A percentile compares a stretch with the other conserved stretches of the same genome.
Conservation (phyloP, 257 asterid genomes). For the Nyctanthes arbortristis region DNA sequence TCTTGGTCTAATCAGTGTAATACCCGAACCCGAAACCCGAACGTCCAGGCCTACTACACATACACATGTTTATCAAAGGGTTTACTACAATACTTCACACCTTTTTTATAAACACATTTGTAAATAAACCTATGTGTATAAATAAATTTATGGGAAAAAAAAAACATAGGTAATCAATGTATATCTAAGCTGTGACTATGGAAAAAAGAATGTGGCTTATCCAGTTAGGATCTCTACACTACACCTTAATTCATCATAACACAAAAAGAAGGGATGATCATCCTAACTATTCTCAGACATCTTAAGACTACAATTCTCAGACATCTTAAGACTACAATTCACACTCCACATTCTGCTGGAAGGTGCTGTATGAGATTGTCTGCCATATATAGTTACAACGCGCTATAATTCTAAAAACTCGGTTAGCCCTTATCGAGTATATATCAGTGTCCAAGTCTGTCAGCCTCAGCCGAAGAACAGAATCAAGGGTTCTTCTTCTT, state of each 20-base stretch:
- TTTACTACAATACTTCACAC: constrained; percentile 17
- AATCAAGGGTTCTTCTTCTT: too few relatives aligned
- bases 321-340: constrained; percentile 17
- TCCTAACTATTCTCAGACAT: constrained; percentile 20
- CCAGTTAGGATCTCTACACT: constrained; percentile 36
- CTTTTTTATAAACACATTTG: constrained; percentile 22
- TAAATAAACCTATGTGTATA: too few relatives aligned
- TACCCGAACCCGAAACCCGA: too few relatives aligned
- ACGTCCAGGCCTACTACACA: too few relatives aligned
- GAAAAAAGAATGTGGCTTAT: constrained; percentile 24
- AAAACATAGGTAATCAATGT: too few relatives aligned
- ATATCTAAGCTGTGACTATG: too few relatives aligned
- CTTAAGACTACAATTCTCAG: constrained; percentile 12
- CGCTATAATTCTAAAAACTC: constrained; percentile 25
- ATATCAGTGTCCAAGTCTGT: constrained; percentile 9
- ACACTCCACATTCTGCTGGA: neutral
- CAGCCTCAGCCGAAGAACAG: constrained; percentile 1
- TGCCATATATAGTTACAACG: constrained; percentile 26
- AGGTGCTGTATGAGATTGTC: constrained; percentile 9
- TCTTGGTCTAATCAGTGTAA: too few relatives aligned
- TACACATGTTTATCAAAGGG: constrained; percentile 10
- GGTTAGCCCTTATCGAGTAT: constrained; percentile 36
- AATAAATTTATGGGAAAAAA: too few relatives aligned
- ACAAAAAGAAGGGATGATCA: constrained; percentile 28
- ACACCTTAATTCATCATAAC: constrained; percentile 9